phyloP scores from a whole-genome alignment of 345 rosid species.

The Gossypium turneri region DNA sequence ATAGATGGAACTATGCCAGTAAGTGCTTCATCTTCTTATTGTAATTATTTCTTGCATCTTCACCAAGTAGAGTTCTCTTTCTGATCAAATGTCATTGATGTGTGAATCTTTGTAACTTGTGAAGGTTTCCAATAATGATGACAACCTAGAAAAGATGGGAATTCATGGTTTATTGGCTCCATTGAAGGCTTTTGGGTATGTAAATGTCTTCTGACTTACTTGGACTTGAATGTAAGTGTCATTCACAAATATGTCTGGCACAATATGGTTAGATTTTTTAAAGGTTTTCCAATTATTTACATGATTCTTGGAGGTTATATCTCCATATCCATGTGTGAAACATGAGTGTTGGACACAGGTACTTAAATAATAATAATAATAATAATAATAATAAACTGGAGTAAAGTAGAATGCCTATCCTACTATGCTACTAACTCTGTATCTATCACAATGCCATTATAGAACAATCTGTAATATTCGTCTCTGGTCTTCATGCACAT shows the following conservation, averaged over 20 bases:
- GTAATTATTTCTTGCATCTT: background rate
- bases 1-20: constrained; percentile 69
- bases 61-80: background rate
- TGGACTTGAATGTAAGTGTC: too few species aligned
- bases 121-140: constrained; percentile 70
- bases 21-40: constrained; percentile 20
- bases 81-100: background rate
- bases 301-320: too few species aligned
- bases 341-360: too few species aligned
- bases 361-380: too few species aligned
- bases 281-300: too few species aligned
- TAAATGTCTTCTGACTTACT: background rate
- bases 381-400: too few species aligned
- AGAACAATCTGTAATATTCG: background rate
- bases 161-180: constrained; percentile 85
- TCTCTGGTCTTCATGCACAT: constrained; percentile 19
- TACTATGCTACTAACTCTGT: background rate
- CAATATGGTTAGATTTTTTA: too few species aligned
- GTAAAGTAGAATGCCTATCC: background rate
- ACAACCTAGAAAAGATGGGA: constrained; percentile 80
- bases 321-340: too few species aligned
- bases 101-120: constrained; percentile 1
- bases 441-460: background rate
- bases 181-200: constrained; percentile 93
- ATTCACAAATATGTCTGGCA: too few species aligned